Evolutionary conservation across 2,329 filamentous ascomycete genomes (phyloP).

Genomic region (Trichocomaceae sp.): DNA sequence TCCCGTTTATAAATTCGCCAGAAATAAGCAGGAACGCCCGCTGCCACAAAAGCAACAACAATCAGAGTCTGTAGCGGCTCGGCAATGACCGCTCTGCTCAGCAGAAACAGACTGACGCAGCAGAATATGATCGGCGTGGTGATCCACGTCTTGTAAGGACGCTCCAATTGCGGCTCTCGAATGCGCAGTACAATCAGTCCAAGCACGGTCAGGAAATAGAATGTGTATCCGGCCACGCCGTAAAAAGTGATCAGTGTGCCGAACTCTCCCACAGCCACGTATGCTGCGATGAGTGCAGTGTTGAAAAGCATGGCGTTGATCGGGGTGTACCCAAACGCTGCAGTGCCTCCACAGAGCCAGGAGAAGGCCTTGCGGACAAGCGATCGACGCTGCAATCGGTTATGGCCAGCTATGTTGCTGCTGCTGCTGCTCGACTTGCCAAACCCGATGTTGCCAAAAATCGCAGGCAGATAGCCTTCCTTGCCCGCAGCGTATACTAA

Average conservation of each 20-base stretch:
- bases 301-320: constrained; percentile 87
- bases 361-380: constrained; percentile 56
- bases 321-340: constrained; percentile 86
- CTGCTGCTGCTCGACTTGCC: constrained; percentile 30
- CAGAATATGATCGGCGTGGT: constrained; percentile 96
- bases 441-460: constrained; percentile 79
- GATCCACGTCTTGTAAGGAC: constrained; percentile 95
- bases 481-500: constrained; percentile 91
- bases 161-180: constrained; percentile 75
- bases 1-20: constrained; percentile 70
- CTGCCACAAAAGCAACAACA: constrained; percentile 76
- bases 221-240: constrained; percentile 92
- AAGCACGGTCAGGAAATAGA: constrained; percentile 93
- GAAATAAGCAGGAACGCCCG: constrained; percentile 81
- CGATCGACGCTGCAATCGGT: constrained; percentile 40
- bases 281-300: constrained; percentile 61
- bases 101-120: constrained; percentile 88
- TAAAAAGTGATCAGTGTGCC: constrained; percentile 91
- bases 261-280: constrained; percentile 85
- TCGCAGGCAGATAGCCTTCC: constrained; percentile 79
- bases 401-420: constrained; percentile 18
- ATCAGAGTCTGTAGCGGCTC: constrained; percentile 84
- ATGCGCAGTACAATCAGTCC: constrained; percentile 87
- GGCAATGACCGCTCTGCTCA: constrained; percentile 82
- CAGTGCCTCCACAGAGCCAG: constrained; percentile 64